Evolutionary conservation across 495 filamentous ascomycete species (phyloP), one percentile per base, ranked within the genome.

Genomic region (Penicillium coffeae): DNA sequence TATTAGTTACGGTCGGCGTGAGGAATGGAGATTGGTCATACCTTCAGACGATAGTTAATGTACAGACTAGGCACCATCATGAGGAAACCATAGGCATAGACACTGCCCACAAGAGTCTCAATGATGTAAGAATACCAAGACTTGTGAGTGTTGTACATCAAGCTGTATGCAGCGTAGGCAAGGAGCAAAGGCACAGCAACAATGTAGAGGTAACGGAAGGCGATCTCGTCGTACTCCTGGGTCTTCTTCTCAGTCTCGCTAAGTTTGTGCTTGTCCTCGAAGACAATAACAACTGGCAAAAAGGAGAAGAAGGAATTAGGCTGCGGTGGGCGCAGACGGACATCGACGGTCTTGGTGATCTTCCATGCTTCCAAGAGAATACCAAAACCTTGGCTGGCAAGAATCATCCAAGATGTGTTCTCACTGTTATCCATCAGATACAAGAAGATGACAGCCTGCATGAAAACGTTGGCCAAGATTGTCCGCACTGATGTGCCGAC

Each of bases 11-110:
- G 14, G 20, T 67, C 50, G 69, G 61, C 39, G 41, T 20, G 14
- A 42, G 25, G 9, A 16, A 34, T 16, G 12, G 13, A 42, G 13
- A 16, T 48, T 32, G 18, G 13, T 62, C 72, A 21, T 42, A 79
- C 76, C 70, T 97, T 93, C 54, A 98, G 79, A 7, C 92, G 80
- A 73, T 98, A 98, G 75, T 98, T 98, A 81, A 98, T 98, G 67
- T 97, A 98, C 45, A 98, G 75, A 48, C 82, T 86, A 21, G 93
- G 93, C 14, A 98, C 89, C 93, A 98, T 97, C 94, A 98, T 97
- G 50, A 98, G 69, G 74, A 98, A 98, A 7, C 93, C 93, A 59
- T 98, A 98, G 1, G 93, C 92, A 64, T 98, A 98, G 25, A 98
- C 93, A 39, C 86, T 91, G 5, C 93, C 93, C 13, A 98, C 93